A percentile compares a stretch with the other conserved stretches of the same genome.
Evolutionary conservation across 352 stramenopile species (phyloP).

Genomic region (Globisporangium cystogenes): DNA sequence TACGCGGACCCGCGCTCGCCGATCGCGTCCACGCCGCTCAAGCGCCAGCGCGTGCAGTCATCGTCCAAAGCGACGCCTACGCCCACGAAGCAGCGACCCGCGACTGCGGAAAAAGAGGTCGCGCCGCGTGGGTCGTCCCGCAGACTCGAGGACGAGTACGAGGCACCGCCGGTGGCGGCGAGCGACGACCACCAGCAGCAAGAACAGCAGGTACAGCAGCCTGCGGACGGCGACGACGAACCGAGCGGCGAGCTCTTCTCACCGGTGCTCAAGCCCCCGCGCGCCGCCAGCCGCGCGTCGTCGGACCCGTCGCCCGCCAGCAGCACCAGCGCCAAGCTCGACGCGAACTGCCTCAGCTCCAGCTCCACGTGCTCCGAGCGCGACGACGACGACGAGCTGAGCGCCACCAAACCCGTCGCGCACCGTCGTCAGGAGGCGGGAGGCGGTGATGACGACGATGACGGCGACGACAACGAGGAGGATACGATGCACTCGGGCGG

Average conservation of each 20-base stretch:
- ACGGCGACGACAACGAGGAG: slow-evolving; percentile 24
- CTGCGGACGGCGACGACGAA: slow-evolving; percentile 4
- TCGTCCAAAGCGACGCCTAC: slow-evolving; percentile 35
- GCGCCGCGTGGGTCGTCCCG: slow-evolving; percentile 47
- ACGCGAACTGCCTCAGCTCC: slow-evolving; percentile 20
- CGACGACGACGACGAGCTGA: slow-evolving; percentile 18
- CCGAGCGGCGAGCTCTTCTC: slow-evolving; percentile 62
- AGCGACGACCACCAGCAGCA: background rate
- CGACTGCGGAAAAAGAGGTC: too few species aligned
- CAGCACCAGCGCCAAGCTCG: slow-evolving; percentile 16
- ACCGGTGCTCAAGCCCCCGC: slow-evolving; percentile 54
- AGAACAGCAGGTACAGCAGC: background rate
- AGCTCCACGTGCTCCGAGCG: slow-evolving; percentile 19
- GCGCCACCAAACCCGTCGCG: background rate
- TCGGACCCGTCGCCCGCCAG: slow-evolving; percentile 32
- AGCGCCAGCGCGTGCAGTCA: slow-evolving; percentile 51
- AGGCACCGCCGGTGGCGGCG: slow-evolving; percentile 5
- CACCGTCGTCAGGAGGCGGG: background rate
- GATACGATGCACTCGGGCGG: background rate
- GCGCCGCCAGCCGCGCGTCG: slow-evolving; percentile 14
- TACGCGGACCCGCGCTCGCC: slow-evolving; percentile 78
- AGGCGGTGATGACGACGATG: slow-evolving; percentile 1
- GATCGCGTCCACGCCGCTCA: slow-evolving; percentile 82
- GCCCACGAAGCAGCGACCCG: slow-evolving; percentile 19
- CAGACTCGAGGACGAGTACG: slow-evolving; percentile 58